phyloP scores from a whole-genome alignment of 352 stramenopile species.

The Albugo laibachii region DNA sequence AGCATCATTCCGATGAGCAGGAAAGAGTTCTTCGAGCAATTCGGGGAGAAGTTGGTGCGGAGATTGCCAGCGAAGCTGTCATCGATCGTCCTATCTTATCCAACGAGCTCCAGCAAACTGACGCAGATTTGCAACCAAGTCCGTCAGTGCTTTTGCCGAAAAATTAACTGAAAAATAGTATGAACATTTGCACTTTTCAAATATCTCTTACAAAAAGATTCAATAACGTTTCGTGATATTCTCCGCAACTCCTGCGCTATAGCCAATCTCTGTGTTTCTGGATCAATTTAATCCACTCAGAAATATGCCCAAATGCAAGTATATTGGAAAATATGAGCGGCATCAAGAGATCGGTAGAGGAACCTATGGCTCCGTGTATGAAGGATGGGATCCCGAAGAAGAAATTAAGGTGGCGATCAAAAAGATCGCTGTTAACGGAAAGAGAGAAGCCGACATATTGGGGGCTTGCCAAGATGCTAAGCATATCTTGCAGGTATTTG shows the following conservation, averaged over 20 bases:
- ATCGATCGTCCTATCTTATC: too few relatives aligned
- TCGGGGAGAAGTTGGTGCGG: constrained; percentile 16
- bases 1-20: constrained; percentile 67
- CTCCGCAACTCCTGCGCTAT: too few relatives aligned
- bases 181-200: too few relatives aligned
- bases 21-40: constrained; percentile 66
- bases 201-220: too few relatives aligned
- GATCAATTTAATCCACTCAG: too few relatives aligned
- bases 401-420: constrained; percentile 42
- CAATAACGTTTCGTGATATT: too few relatives aligned
- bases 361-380: constrained; percentile 62
- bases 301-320: neutral
- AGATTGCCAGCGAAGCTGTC: too few relatives aligned
- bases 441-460: constrained; percentile 28
- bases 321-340: constrained; percentile 35
- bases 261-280: too few relatives aligned
- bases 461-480: constrained; percentile 17
- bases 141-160: too few relatives aligned
- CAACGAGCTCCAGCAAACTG: too few relatives aligned
- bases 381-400: constrained; percentile 21
- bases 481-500: constrained; percentile 35
- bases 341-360: constrained; percentile 56
- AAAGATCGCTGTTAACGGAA: constrained; percentile 35
- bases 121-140: too few relatives aligned
- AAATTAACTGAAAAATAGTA: too few relatives aligned